Evolutionary conservation across 148 eudicot species (phyloP), one percentile per base, ranked within the genome.

Genomic region (Chenopodium quinoa): DNA sequence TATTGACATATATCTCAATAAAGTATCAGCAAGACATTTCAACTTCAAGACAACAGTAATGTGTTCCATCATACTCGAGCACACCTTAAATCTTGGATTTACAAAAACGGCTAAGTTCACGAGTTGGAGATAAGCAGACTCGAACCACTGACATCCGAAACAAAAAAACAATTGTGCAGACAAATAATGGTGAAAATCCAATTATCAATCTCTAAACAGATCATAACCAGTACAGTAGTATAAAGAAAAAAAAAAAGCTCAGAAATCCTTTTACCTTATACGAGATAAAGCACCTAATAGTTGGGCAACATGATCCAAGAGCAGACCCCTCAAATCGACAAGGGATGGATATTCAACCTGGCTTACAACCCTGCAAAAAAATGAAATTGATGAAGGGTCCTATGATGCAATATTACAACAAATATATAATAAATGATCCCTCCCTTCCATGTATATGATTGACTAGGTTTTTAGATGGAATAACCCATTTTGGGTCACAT

Each of bases 321-420:
- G 97, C 64, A 96, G 88, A 58, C 97, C 94, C 80, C 98, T 89
- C 89, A 96, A 87, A 88, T 96, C 99, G 54, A 96, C 98, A 83
- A 96, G 89, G 56, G 99, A 96, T 71, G 99, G 99, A 88, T 96
- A 96, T 68, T 96, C 99, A 81, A 92, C 93, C 86, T 96, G 98
- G 91, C 98, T 96, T 65, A 96, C 99, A 86, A 91, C 92, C 97
- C 99, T 96, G 95, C 85, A 82, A 27, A 17, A 47, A 80, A 66
- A 81, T 12, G 32, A 75, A 32, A 17, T 54, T 7, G 54, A 37
- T 76, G 47, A 81, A 74, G 40, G 19, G 68, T 17, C 56, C 56
- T 52, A 23, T 12, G 22, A n/a, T 10, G 65, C 52, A 81, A 13
- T n/a, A 34, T 14, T 5, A 27, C 14, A 73, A 23, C 22, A 14